phyloP scores from a whole-genome alignment of 441 rosid genomes.

The Populus hybrid region DNA sequence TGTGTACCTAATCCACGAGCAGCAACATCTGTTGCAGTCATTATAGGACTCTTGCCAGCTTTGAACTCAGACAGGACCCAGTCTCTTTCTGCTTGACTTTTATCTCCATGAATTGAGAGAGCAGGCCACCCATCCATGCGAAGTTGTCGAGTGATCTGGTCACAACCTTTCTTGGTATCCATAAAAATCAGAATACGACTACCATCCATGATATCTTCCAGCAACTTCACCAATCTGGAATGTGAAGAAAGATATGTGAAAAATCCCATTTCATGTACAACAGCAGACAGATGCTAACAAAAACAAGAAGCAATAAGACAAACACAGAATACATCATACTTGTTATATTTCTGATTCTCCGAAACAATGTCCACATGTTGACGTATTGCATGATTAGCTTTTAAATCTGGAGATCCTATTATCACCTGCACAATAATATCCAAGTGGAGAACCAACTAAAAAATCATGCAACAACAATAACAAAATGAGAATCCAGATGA shows the following conservation, averaged over 20 bases:
- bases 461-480: conserved; percentile 1
- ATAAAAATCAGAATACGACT: conserved; percentile 44
- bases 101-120: conserved; percentile 94
- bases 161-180: conserved; percentile 98
- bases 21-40: conserved; percentile 99
- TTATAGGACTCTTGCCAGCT: conserved; percentile 95
- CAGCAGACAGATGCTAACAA: background rate
- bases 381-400: conserved; percentile 91
- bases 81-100: conserved; percentile 98
- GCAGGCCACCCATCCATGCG: conserved; percentile 99
- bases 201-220: conserved; percentile 91
- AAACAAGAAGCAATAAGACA: background rate
- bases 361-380: conserved; percentile 86
- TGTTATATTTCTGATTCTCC: conserved; percentile 90
- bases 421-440: conserved; percentile 48
- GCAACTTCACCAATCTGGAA: conserved; percentile 80
- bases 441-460: conserved; percentile 8
- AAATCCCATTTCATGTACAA: background rate
- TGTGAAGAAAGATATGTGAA: conserved; percentile 8
- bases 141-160: conserved; percentile 92
- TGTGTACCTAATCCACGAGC: conserved; percentile 95
- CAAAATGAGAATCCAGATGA: background rate
- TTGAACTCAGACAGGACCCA: conserved; percentile 98
- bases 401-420: conserved; percentile 87
- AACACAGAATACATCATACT: conserved; percentile 39